These are phyloP conservation scores for Narthecium ossifragum DNA, from an alignment of 106 monocot genomes.

Conservation along the genomic window DNA sequence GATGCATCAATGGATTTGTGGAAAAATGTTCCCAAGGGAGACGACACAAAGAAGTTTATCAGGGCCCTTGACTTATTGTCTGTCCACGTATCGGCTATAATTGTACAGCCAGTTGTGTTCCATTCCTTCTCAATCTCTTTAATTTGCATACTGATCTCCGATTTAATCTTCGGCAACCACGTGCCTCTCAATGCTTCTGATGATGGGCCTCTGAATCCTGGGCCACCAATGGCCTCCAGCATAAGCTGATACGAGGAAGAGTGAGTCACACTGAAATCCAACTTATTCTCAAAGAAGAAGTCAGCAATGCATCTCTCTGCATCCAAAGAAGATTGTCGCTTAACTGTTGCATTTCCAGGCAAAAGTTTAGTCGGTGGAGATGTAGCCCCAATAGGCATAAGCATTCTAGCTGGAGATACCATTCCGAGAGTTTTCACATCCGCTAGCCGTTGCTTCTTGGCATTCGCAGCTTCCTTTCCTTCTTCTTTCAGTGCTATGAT, in stretches of 20 bases:
- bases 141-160: slow-evolving; percentile 59
- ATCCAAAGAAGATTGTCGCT: slow-evolving; percentile 40
- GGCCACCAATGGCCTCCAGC: slow-evolving; percentile 78
- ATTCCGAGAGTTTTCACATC: slow-evolving; percentile 29
- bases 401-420: slow-evolving; percentile 16
- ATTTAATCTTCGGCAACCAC: slow-evolving; percentile 84
- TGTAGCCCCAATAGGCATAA: slow-evolving; percentile 18
- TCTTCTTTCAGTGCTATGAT: slow-evolving; percentile 78
- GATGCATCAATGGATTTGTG: slow-evolving; percentile 88
- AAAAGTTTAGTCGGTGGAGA: slow-evolving; percentile 29
- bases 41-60: slow-evolving; percentile 82
- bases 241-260: slow-evolving; percentile 69
- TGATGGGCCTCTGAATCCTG: slow-evolving; percentile 67
- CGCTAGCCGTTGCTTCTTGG: slow-evolving; percentile 45
- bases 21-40: slow-evolving; percentile 84
- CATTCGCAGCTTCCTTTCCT: slow-evolving; percentile 45
- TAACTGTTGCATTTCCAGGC: slow-evolving; percentile 6
- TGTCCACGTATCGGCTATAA: slow-evolving; percentile 88
- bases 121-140: slow-evolving; percentile 91
- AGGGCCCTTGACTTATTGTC: slow-evolving; percentile 71
- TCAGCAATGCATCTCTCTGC: slow-evolving; percentile 78
- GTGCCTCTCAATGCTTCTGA: slow-evolving; percentile 53
- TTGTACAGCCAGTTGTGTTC: slow-evolving; percentile 75
- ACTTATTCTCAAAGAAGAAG: slow-evolving; percentile 90
- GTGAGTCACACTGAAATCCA: slow-evolving; percentile 68